phyloP scores from a whole-genome alignment of 2,329 filamentous ascomycete genomes.

The Zalaria sp. region DNA sequence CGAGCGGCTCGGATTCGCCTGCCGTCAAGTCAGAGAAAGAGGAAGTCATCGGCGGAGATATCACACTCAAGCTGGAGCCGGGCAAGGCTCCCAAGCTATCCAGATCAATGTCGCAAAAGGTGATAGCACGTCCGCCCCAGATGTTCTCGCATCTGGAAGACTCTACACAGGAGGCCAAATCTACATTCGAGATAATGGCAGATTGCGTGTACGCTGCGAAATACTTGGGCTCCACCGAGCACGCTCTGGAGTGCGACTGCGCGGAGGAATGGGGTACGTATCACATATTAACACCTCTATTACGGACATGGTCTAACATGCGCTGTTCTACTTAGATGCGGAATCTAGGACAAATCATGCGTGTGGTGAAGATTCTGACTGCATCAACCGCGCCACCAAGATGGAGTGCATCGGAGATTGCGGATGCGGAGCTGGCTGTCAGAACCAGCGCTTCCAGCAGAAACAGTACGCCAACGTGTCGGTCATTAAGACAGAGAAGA shows the following conservation, averaged over 20 bases:
- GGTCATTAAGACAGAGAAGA: conserved; percentile 96
- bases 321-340: conserved; percentile 30
- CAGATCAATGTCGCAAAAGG: conserved; percentile 61
- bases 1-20: conserved; percentile 20
- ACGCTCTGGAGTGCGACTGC: conserved; percentile 92
- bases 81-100: conserved; percentile 57
- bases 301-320: not conserved
- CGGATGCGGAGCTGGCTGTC: conserved; percentile 74
- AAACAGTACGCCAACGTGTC: conserved; percentile 82
- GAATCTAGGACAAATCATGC: conserved; percentile 53
- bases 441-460: conserved; percentile 88
- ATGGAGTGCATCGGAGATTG: conserved; percentile 88
- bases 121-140: conserved; percentile 44
- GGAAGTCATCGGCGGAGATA: conserved; percentile 44
- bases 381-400: conserved; percentile 95
- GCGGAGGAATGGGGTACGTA: conserved; percentile 83
- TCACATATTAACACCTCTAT: conserved; percentile 4
- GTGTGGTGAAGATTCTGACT: conserved; percentile 92
- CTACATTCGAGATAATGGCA: conserved; percentile 65
- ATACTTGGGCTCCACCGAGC: conserved; percentile 78
- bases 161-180: conserved; percentile 60
- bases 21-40: conserved; percentile 28
- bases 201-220: conserved; percentile 88
- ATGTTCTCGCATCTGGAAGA: conserved; percentile 67
- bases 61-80: conserved; percentile 48